A percentile compares a stretch with the other conserved stretches of the same genome.
These are phyloP conservation scores for Lycium ferocissimum DNA, from an alignment of 257 asterid species.

Conservation along the genomic window DNA sequence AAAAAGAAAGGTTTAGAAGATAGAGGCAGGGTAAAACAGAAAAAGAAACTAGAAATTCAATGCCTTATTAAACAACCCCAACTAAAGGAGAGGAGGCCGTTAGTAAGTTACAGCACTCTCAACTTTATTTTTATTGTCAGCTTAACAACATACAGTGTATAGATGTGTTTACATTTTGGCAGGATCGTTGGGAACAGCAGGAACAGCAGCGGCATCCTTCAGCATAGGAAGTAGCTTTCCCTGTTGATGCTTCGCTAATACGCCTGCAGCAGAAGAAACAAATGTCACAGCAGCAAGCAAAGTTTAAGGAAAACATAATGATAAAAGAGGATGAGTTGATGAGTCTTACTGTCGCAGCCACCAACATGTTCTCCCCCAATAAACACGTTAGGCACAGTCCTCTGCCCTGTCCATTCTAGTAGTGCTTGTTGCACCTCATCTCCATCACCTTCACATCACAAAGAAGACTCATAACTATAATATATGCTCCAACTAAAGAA, in stretches of 20 bases:
- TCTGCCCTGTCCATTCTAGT: slow-evolving; percentile 80
- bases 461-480: neutral
- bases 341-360: slow-evolving; percentile 73
- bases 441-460: slow-evolving; percentile 63
- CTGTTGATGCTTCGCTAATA: slow-evolving; percentile 56
- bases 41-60: neutral
- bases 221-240: slow-evolving; percentile 71
- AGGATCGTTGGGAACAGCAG: slow-evolving; percentile 52
- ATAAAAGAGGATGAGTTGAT: neutral
- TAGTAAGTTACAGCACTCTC: neutral
- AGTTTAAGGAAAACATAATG: neutral
- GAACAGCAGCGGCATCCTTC: slow-evolving; percentile 63
- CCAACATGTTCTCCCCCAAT: slow-evolving; percentile 84
- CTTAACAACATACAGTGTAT: neutral
- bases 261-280: slow-evolving; percentile 40
- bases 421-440: slow-evolving; percentile 69
- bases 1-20: neutral
- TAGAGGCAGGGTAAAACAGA: neutral
- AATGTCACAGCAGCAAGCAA: neutral
- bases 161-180: slow-evolving; percentile 38
- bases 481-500: neutral
- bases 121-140: neutral
- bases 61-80: neutral
- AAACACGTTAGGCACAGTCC: slow-evolving; percentile 86
- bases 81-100: neutral